Base-by-base conservation (phyloP, 306 rosid species). In the Alnus glutinosa region DNA sequence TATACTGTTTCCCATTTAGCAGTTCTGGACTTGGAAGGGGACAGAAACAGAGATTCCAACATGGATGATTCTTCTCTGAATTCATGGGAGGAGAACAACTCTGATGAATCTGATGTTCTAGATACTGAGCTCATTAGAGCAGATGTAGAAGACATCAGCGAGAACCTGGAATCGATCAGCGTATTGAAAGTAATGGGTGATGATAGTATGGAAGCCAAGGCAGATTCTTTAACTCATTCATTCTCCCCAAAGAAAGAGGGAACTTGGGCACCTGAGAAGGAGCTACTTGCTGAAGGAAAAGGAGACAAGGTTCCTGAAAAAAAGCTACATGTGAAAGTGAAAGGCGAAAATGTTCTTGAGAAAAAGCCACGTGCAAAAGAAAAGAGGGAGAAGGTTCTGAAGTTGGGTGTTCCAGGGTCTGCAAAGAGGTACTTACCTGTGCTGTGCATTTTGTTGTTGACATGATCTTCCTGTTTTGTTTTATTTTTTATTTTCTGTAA, bases 341-440 rank as follows among this genome's bases (percentile, higher is more conserved):
- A 83, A 66, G 80, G n/a, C 9, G 88, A 82, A 48, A 83, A 79
- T 73, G 78, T 52, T 55, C 75, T 86, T 0, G 72, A 74, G 85
- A 85, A 83, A 76, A 81, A 83, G 55, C 55, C 7, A 47, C 39
- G 14, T 10, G 67, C 5, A 39, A 85, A 83, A 61, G 80, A 66
- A 48, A 88, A 85, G 48, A 74, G 63, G 74, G 85, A 63, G 70
- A 84, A 73, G 55, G 74, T 36, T 80, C 81, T 82, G 0, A 86
- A 83, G 82, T 79, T 85, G 23, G 83, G 7, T 37, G 73, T 94
- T 57, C 89, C 89, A 32, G 96, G 96, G 77, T 86, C 98, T 8
- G 81, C 97, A 51, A 92, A 81, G 86, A 92, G 94, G 98, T 90
- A 80, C 82, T 64, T 14, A n/a, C 59, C 72, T 59, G 52, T 78